Base-by-base conservation (phyloP, 352 stramenopile genomes). In the Saprolegnia parasitica region DNA sequence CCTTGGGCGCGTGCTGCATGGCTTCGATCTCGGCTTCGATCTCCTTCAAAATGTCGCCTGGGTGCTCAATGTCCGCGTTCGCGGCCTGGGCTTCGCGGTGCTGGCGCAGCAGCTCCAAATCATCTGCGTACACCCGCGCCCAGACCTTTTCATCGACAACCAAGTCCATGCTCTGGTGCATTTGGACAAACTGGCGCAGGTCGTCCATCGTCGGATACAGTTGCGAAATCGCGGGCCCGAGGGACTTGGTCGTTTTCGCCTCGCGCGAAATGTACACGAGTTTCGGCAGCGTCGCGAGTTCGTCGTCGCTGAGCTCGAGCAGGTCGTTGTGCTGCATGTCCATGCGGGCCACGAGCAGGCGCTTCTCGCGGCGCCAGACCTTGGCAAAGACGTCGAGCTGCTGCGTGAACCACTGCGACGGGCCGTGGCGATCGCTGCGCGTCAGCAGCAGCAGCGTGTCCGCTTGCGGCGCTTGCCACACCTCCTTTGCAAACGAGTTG, bases 141-240 rank as follows among this genome's bases (percentile, higher is more conserved):
- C 63, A 70, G 11, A 70, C 63, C 37, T 70, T 70, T 1, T 61
- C 40, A 46, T 70, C 63, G 5, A 70, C 63, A 3, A 9, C 9
- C 20, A 70, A 24, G 15, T 37, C 46, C 11, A n/a, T 46, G 39
- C 46, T 62, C 39, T 70, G 63, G 39, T 70, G 63, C 16, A 46
- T 62, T 39, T 45, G 21, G 11, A 70, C 63, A 70, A 70, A 70
- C 32, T 61, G 16, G 45, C 62, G 47, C 4, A 70, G 37, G 4
- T 62, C 23, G 62, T 70, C 63, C 63, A 70, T 70, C 5, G 63
- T 70, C 40, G 63, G 63, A 18, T 70, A 70, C 32, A 60, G 52
- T 24, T 60, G 24, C 24, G 24, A 9, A 8, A 60, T 20, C 11
- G 52, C 24, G 24, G 54, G 18, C 4, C 16, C 50, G 23, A 39